Base-by-base conservation (phyloP, 345 rosid species). In the Camelina neglecta region DNA sequence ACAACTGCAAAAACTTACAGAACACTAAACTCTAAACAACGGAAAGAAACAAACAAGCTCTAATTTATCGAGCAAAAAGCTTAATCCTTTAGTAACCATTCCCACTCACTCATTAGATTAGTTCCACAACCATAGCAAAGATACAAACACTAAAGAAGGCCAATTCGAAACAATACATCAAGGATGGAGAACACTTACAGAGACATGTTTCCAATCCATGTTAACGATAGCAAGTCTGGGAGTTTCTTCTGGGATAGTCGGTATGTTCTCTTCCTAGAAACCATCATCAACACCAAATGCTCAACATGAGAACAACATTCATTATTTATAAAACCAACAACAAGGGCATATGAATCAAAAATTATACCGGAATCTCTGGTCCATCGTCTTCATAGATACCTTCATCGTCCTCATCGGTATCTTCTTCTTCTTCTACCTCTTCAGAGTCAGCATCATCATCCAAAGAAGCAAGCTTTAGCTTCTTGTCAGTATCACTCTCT, bases 141-240 rank as follows among this genome's bases (percentile, higher is more conserved):
- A 62, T 20, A 20, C 29, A 26, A 5, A 16, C 18, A 11, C 15
- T 1, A 64, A 54, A 62, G 9, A 38, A 29, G 60, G 44, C 29
- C 29, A 58, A 36, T 15, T 12, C 38, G 66, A 35, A 58, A 76
- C 48, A 65, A 67, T 13, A 53, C 60, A 76, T 36, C 10, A 39
- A 13, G 2, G 33, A 73, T 23, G 23, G 7, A 71, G n/a, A 71
- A 56, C 82, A 56, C 82, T 57, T 82, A 92, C 98, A 86, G 89
- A 85, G 74, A 92, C 97, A 81, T 90, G 84, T 79, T 84, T 88
- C 99, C 97, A 95, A 49, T 95, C 99, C 97, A 95, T 85, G 80
- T 85, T 81, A 75, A 92, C 91, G 77, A 82, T 79, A 38, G 98
- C 96, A 10, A 95, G 84, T 80, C 99, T 89, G 66, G 59, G 81